These are phyloP conservation scores for Colletotrichum horii DNA, from an alignment of 2,329 filamentous ascomycete genomes.

Conservation along the genomic window DNA sequence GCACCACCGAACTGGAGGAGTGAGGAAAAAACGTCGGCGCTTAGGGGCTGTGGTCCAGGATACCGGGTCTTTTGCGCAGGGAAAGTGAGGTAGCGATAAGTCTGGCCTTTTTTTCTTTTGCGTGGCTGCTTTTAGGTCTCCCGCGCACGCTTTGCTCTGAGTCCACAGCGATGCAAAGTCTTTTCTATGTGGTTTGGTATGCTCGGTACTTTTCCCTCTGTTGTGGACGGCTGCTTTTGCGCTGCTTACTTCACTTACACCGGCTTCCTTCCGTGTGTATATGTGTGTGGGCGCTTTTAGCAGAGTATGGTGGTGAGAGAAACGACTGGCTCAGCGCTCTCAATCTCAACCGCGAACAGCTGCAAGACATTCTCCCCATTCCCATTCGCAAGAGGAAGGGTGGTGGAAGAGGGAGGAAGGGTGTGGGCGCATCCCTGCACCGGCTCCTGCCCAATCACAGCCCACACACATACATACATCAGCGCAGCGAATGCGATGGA, in stretches of 20 bases:
- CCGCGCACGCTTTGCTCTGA: not conserved
- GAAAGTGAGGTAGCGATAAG: not conserved
- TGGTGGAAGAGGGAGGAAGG: not conserved
- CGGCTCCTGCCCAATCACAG: not conserved
- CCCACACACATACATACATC: not conserved
- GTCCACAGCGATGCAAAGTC: not conserved
- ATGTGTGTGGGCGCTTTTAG: not conserved
- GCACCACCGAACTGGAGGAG: not conserved
- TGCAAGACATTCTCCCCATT: not conserved
- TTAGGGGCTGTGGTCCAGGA: conserved; percentile 23
- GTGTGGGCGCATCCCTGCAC: not conserved
- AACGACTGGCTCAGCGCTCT: not conserved
- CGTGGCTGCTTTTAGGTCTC: conserved; percentile 3
- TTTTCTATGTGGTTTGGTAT: not conserved
- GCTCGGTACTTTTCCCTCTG: not conserved
- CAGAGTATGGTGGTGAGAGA: not conserved
- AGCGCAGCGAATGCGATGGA: not conserved
- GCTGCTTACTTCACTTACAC: not conserved
- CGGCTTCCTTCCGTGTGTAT: not conserved
- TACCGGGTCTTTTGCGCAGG: conserved; percentile 14
- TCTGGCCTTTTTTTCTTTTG: not conserved
- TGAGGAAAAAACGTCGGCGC: not conserved
- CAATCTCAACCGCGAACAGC: conserved; percentile 5
- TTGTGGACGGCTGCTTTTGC: not conserved
- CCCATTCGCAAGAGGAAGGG: not conserved